Evolutionary conservation across 352 stramenopile species (phyloP).

Genomic region (Pythium apleroticum): DNA sequence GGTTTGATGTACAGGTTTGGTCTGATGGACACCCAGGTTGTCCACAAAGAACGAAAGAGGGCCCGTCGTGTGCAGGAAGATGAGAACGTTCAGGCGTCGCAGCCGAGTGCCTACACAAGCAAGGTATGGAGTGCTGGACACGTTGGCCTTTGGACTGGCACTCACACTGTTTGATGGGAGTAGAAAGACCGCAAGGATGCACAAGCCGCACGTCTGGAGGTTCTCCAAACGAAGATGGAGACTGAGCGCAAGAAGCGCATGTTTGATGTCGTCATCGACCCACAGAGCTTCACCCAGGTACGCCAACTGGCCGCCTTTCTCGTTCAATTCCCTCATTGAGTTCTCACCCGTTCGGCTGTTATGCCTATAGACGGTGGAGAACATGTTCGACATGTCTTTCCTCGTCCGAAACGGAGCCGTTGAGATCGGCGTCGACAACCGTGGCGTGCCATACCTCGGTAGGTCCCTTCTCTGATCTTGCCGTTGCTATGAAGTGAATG

Average conservation of each 20-base stretch:
- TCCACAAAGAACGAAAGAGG: constrained; percentile 66
- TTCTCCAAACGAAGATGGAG: constrained; percentile 65
- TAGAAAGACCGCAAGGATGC: constrained; percentile 80
- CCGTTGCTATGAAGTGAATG: neutral
- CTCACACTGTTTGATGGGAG: constrained; percentile 2
- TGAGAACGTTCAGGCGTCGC: constrained; percentile 45
- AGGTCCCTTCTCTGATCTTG: too few relatives aligned
- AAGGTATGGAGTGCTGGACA: constrained; percentile 37
- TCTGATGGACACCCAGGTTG: constrained; percentile 73
- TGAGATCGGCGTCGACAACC: constrained; percentile 62
- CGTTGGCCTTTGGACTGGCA: neutral
- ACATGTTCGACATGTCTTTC: constrained; percentile 85
- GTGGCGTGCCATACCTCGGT: constrained; percentile 68
- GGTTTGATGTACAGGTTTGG: constrained; percentile 41
- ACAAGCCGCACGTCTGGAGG: constrained; percentile 67
- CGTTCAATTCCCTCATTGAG: neutral
- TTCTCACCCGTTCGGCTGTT: neutral
- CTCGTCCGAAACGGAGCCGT: constrained; percentile 69
- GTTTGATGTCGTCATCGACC: constrained; percentile 76
- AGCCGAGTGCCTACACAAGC: constrained; percentile 76
- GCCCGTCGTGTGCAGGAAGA: constrained; percentile 46
- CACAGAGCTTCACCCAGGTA: constrained; percentile 77
- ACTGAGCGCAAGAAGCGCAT: constrained; percentile 36
- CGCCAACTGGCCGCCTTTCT: neutral
- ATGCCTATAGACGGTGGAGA: constrained; percentile 67